Evolutionary conservation across 805 yeast species (phyloP), one percentile per base, ranked within the genome.

Genomic region (Blastobotrys americana): DNA sequence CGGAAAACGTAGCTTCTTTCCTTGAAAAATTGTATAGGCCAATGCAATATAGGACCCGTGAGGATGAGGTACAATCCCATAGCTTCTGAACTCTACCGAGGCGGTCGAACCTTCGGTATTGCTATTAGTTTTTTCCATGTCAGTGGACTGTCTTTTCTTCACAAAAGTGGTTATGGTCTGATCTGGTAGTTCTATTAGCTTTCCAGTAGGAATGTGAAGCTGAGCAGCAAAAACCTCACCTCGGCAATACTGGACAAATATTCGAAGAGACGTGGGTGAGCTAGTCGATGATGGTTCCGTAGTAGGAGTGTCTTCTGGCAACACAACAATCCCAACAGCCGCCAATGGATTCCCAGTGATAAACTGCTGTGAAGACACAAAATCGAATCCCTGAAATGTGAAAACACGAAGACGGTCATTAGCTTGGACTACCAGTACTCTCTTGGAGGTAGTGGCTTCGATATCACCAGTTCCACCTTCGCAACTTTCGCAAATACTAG

Each of bases 1-100:
- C 2, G 58, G 56, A 42, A 46, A 54, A 23, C 56, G 41, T 28
- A 53, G 42, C 37, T 34, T 40, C 3, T 47, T 42, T n/a, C 37
- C 48, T 6, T 50, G 54, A 20, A 22, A 34, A 3, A 51, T 10
- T 2, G 49, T 40, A 37, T 54, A 53, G 6, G 46, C 45, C 5
- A 54, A 15, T 2, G 50, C 53, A 38, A 42, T 34, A 27, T 49
- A 53, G 6, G 45, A 36, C 4, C 52, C 55, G 28, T 46, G 46
- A 3, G 51, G 55, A 44, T 50, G 53, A 2, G 41, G 41, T 15
- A 21, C 43, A 3, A 37, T 46, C 5, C 53, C 56, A 37, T 31
- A 51, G 25, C 50, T 37, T 20, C 46, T 37, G 21, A 54, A 37
- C n/a, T 46, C 47, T 23, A 49, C 43, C n/a, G 19, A 21, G 19